phyloP scores from a whole-genome alignment of 1,139 yeast species.

The Pichia sp. region DNA sequence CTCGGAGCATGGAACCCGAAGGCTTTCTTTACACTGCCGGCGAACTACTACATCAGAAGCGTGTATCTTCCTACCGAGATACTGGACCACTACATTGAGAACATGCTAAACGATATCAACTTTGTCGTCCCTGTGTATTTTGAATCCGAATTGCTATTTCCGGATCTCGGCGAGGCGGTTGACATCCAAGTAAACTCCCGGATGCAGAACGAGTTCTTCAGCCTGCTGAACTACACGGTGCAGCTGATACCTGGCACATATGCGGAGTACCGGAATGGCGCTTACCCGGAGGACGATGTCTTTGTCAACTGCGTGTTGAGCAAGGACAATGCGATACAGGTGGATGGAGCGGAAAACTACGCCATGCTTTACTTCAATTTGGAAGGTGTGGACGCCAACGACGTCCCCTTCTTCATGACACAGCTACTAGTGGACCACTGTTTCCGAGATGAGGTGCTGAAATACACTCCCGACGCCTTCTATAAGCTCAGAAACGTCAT shows the following conservation, averaged over 20 bases:
- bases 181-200: constrained; percentile 39
- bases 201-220: constrained; percentile 16
- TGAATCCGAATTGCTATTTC: constrained; percentile 39
- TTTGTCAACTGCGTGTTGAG: constrained; percentile 33
- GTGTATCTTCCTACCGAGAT: constrained; percentile 18
- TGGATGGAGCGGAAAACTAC: constrained; percentile 39
- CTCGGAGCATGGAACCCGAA: neutral
- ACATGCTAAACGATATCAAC: constrained; percentile 29
- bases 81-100: constrained; percentile 21
- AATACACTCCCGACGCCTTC: constrained; percentile 21
- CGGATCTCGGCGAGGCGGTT: constrained; percentile 44
- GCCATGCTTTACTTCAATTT: constrained; percentile 47
- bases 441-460: constrained; percentile 43
- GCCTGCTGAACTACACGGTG: constrained; percentile 18
- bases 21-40: constrained; percentile 1
- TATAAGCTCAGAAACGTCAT: constrained; percentile 4
- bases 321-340: constrained; percentile 35
- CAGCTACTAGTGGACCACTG: constrained; percentile 55
- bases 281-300: constrained; percentile 24
- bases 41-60: constrained; percentile 4
- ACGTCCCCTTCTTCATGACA: constrained; percentile 56
- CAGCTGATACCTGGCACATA: constrained; percentile 16
- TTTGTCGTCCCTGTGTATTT: constrained; percentile 32
- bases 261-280: constrained; percentile 7
- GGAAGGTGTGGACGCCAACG: constrained; percentile 48